A percentile compares a stretch with the other conserved stretches of the same genome.
These are phyloP conservation scores for Amanita muscaria DNA, from an alignment of 768 basidiomycete genomes.

Conservation along the genomic window DNA sequence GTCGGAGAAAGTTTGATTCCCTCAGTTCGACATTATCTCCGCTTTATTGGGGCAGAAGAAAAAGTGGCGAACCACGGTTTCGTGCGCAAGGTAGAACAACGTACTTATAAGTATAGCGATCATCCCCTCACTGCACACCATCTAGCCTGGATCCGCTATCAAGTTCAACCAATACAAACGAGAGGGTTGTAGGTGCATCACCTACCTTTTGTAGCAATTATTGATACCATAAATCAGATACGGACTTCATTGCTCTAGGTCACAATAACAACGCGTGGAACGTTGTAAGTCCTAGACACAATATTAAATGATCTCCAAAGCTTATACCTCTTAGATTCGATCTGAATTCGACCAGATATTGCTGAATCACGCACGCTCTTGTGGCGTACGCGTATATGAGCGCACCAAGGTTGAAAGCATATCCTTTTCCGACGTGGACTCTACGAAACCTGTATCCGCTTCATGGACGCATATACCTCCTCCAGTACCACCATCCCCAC, in stretches of 20 bases:
- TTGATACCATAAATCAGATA: constrained; percentile 29
- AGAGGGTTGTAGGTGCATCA: constrained; percentile 45
- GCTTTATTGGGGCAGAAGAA: constrained; percentile 50
- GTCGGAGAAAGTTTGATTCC: constrained; percentile 55
- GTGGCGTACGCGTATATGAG: constrained; percentile 46
- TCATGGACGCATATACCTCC: constrained; percentile 42
- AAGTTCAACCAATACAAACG: constrained; percentile 57
- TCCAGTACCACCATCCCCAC: constrained; percentile 30
- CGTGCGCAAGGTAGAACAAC: constrained; percentile 34
- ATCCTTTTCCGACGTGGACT: constrained; percentile 31
- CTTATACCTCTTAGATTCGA: constrained; percentile 30
- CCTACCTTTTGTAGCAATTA: constrained; percentile 3
- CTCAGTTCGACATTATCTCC: constrained; percentile 48
- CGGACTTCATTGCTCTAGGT: constrained; percentile 49
- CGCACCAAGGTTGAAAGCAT: constrained; percentile 43
- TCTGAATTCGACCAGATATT: constrained; percentile 56
- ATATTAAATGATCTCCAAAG: neutral
- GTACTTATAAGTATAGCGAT: neutral
- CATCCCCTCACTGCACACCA: neutral
- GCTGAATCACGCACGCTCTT: constrained; percentile 44
- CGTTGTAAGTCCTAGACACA: constrained; percentile 33
- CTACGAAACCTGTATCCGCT: constrained; percentile 41
- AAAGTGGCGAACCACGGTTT: constrained; percentile 43
- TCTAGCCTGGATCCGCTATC: constrained; percentile 51
- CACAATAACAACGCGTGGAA: constrained; percentile 52